Evolutionary conservation across 2,329 filamentous ascomycete species (phyloP).

Genomic region (Nakataea oryzae): DNA sequence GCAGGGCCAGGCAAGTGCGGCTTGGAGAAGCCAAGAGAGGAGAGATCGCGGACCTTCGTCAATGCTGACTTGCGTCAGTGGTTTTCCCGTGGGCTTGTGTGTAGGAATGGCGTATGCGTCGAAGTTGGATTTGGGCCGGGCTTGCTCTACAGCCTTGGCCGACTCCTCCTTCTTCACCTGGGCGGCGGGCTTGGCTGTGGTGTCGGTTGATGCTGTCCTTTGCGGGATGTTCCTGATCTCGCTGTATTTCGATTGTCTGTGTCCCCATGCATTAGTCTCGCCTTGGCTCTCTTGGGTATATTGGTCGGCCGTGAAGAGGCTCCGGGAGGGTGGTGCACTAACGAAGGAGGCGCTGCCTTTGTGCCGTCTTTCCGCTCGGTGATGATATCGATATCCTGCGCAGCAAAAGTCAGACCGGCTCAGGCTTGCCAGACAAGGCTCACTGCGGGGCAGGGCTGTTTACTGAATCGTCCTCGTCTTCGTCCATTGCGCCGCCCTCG

Average conservation of each 20-base stretch:
- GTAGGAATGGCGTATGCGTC: constrained; percentile 76
- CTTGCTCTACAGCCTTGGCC: constrained; percentile 16
- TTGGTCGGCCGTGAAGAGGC: neutral
- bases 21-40: neutral
- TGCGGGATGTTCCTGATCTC: constrained; percentile 57
- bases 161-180: constrained; percentile 35
- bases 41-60: constrained; percentile 43
- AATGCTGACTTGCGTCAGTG: constrained; percentile 66
- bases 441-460: constrained; percentile 2
- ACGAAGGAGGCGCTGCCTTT: constrained; percentile 49
- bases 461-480: constrained; percentile 47
- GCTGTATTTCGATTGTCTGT: constrained; percentile 50
- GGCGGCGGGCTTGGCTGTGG: constrained; percentile 32
- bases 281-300: neutral
- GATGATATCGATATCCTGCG: constrained; percentile 58
- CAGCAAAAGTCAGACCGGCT: neutral
- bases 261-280: neutral
- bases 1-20: neutral
- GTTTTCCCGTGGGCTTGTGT: constrained; percentile 70
- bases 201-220: constrained; percentile 42
- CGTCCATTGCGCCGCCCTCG: constrained; percentile 48
- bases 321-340: constrained; percentile 17
- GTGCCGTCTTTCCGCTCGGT: constrained; percentile 56
- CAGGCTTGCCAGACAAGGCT: neutral
- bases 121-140: constrained; percentile 69